These are phyloP conservation scores for Phytophthora megakarya DNA, from an alignment of 352 stramenopile genomes.

Conservation along the genomic window DNA sequence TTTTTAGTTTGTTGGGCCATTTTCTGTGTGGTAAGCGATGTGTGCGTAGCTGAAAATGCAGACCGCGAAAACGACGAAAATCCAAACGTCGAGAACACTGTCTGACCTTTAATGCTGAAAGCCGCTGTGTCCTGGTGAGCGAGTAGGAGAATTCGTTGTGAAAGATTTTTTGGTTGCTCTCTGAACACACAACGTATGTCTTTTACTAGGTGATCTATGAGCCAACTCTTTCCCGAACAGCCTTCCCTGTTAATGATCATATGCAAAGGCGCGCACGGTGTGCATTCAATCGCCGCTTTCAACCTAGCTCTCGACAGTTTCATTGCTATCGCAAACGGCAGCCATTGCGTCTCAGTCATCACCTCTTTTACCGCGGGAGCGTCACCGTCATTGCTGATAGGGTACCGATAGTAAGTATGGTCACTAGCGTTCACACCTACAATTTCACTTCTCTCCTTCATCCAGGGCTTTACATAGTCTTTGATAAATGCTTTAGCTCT, in stretches of 20 bases:
- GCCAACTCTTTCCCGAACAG: too few relatives aligned
- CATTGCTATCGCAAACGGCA: constrained; percentile 5
- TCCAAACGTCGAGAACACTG: neutral
- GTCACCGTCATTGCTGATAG: too few relatives aligned
- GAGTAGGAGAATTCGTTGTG: neutral
- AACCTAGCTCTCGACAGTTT: neutral
- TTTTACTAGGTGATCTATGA: constrained; percentile 9
- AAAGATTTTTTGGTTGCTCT: neutral
- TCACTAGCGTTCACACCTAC: too few relatives aligned
- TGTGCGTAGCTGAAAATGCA: constrained; percentile 4
- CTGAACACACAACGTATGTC: constrained; percentile 1
- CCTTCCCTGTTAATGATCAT: constrained; percentile 10
- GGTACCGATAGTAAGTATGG: too few relatives aligned
- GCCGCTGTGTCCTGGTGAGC: constrained; percentile 9
- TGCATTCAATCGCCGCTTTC: neutral
- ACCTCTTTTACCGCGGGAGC: too few relatives aligned
- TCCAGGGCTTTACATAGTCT: too few relatives aligned
- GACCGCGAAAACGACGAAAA: constrained; percentile 1
- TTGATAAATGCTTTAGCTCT: too few relatives aligned
- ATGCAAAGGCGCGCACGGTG: neutral
- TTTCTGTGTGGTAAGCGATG: neutral
- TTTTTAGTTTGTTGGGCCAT: neutral
- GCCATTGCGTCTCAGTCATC: constrained; percentile 7
- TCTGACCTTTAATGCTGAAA: constrained; percentile 8
- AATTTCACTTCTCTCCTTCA: too few relatives aligned